These are phyloP conservation scores for Aspergillus pseudoviridinutans DNA, from an alignment of 2,329 filamentous ascomycete species.

Conservation along the genomic window DNA sequence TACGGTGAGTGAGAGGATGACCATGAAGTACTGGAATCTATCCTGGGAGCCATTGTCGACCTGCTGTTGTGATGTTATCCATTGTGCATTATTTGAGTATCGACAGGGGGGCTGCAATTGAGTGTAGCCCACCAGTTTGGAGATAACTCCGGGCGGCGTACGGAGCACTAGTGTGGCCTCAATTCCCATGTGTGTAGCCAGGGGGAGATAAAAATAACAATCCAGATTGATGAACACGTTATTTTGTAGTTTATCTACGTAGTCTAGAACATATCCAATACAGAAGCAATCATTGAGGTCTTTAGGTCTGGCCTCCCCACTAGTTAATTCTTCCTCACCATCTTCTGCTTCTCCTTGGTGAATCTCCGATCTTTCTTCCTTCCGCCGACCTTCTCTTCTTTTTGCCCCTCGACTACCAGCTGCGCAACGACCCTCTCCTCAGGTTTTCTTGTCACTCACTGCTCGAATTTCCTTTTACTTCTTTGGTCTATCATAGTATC, in stretches of 20 bases:
- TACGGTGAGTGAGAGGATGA: neutral
- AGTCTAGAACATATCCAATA: neutral
- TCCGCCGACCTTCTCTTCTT: neutral
- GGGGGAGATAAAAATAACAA: neutral
- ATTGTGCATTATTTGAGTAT: neutral
- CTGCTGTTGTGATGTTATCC: neutral
- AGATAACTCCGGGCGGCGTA: neutral
- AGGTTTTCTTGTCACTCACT: neutral
- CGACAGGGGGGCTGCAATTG: neutral
- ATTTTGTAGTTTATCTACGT: neutral
- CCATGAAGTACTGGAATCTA: neutral
- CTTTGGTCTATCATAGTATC: neutral
- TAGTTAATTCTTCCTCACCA: neutral
- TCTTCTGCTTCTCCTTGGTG: neutral
- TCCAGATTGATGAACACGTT: neutral
- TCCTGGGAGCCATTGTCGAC: neutral
- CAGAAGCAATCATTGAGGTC: neutral
- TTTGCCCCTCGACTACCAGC: neutral
- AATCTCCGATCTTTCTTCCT: neutral
- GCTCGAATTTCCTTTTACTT: neutral
- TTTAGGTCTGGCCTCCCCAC: neutral
- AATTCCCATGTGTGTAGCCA: neutral
- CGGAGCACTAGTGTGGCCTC: neutral
- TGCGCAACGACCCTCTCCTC: neutral
- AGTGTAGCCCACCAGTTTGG: neutral